These are phyloP conservation scores for Cenococcum geophilum DNA, from an alignment of 495 filamentous ascomycete species.

Conservation along the genomic window DNA sequence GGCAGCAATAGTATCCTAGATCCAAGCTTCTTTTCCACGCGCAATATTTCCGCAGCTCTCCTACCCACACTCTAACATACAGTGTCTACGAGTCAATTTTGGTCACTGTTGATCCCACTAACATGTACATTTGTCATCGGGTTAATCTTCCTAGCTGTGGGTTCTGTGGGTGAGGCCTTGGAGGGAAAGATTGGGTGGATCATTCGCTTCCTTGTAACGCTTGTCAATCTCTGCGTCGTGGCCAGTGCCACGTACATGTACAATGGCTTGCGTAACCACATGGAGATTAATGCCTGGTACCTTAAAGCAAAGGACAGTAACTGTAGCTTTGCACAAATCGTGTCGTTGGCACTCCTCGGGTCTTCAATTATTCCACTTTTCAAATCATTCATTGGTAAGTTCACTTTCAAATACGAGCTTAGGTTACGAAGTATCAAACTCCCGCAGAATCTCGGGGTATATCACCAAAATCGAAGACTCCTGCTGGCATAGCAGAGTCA, in stretches of 20 bases:
- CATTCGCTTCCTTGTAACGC: not conserved
- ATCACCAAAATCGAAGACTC: too few relatives aligned
- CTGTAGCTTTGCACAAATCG: conserved; percentile 7
- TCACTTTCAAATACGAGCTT: too few relatives aligned
- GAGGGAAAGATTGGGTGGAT: conserved; percentile 5
- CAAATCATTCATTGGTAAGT: conserved; percentile 12
- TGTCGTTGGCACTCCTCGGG: conserved; percentile 5
- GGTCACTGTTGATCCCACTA: not conserved
- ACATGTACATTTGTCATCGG: not conserved
- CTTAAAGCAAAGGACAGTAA: not conserved
- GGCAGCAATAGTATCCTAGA: not conserved
- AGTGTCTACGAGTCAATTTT: not conserved
- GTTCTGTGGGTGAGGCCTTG: not conserved
- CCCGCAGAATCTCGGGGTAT: too few relatives aligned
- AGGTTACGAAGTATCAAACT: too few relatives aligned
- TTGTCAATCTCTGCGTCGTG: conserved; percentile 2
- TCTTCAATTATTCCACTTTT: conserved; percentile 3
- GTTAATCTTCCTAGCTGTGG: not conserved
- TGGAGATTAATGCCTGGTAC: conserved; percentile 16
- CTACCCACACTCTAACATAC: not conserved
- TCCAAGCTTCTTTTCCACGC: not conserved
- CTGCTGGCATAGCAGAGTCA: too few relatives aligned
- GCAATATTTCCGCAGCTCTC: not conserved
- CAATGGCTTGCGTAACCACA: not conserved
- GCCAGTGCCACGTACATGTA: not conserved